phyloP scores from a whole-genome alignment of 805 yeast genomes.

The Lachancea lanzarotensis region DNA sequence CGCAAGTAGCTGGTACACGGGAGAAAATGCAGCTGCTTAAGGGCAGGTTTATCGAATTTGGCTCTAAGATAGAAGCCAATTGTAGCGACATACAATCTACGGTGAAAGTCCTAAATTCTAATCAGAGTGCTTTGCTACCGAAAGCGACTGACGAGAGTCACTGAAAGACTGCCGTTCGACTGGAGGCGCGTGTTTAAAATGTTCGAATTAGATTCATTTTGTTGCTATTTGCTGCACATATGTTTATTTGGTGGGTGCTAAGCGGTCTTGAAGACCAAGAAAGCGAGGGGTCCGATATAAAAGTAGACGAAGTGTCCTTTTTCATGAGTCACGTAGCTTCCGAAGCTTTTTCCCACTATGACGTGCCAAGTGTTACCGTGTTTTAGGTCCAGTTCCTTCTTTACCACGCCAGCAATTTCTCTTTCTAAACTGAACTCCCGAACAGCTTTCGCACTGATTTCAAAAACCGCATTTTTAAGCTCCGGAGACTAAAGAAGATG shows the following conservation, averaged over 20 bases:
- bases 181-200: too few relatives aligned
- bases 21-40: not conserved
- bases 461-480: constrained; percentile 24
- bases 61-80: not conserved
- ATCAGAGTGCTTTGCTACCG: too few relatives aligned
- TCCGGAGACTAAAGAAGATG: constrained; percentile 20
- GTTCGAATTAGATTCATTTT: not conserved
- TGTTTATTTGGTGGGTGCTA: constrained; percentile 19
- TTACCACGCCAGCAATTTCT: constrained; percentile 59
- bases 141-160: not conserved
- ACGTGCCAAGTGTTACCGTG: constrained; percentile 78
- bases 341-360: constrained; percentile 72
- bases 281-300: constrained; percentile 63
- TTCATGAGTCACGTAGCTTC: constrained; percentile 74
- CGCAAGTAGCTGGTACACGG: not conserved
- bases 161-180: too few relatives aligned
- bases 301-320: constrained; percentile 66
- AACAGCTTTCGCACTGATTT: constrained; percentile 20
- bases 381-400: constrained; percentile 55
- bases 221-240: not conserved
- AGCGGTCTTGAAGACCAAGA: constrained; percentile 63
- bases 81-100: not conserved
- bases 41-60: not conserved
- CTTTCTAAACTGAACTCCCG: constrained; percentile 24
- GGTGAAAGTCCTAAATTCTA: too few relatives aligned